Evolutionary conservation across 495 filamentous ascomycete species (phyloP), one percentile per base, ranked within the genome.

Genomic region (Penicillium chermesinum): DNA sequence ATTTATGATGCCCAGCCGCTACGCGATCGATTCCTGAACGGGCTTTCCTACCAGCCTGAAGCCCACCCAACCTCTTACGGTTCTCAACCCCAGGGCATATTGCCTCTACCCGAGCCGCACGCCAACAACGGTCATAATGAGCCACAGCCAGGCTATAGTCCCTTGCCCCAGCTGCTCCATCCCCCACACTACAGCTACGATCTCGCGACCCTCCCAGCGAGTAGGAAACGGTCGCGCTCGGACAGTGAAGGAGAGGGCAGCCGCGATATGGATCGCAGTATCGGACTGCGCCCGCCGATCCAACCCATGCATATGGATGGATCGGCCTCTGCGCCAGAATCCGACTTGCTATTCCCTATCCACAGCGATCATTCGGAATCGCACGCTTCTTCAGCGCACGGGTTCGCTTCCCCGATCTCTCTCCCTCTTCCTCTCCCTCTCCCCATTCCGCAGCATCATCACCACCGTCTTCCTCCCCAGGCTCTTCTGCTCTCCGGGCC

Each of bases 391-490:
- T 46, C 64, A 18, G 44, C 48, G n/a, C 65, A 69, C 41, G 52
- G 49, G n/a, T 72, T 60, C 38, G 50, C 54, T 18, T 43, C 61
- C 13, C 58, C 57, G 10, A 53, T 53, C 25, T 40, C 61, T 19
- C 49, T 63, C 42, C 54, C 49, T 12, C 46, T 68, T 17, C 70
- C 64, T n/a, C 69, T 63, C 38, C 55, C 49, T 10, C 43, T 68
- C 12, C 70, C 63, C n/a, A n/a, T n/a, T n/a, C 69, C 70, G 32
- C 78, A 79, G 6, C 84, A 87, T 59, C 87, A 91, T 57, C 84
- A 87, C 58, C 87, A 89, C 54, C 77, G 79, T 22, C 74, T 90
- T 4, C 86, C 86, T 13, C 75, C 82, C 41, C 81, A 83, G 40
- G 75, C 75, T 5, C 75, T 75, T n/a, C 76, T 63, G 9, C 57